phyloP scores from a whole-genome alignment of 73 alveolate genomes.

The Durusdinium trenchii region DNA sequence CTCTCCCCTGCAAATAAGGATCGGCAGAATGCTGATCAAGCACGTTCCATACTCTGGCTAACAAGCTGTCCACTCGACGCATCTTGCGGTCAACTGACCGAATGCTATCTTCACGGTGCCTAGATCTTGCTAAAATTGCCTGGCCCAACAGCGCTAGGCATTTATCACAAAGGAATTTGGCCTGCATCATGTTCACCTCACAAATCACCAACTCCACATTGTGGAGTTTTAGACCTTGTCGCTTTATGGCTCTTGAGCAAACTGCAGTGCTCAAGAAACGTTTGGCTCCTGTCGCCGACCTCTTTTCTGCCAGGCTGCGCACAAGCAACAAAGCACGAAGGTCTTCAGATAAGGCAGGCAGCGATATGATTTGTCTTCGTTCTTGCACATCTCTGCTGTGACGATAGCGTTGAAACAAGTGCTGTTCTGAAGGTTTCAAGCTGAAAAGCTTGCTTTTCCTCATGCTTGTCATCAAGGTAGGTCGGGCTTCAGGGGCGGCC shows the following conservation, averaged over 20 bases:
- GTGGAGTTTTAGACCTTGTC: background rate
- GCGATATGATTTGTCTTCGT: background rate
- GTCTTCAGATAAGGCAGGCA: conserved; percentile 14
- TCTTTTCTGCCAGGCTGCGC: background rate
- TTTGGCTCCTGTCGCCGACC: background rate
- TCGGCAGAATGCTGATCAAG: background rate
- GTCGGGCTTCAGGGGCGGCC: background rate
- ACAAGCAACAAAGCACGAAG: conserved; percentile 52
- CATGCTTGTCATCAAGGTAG: conserved; percentile 44
- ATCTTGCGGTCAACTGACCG: conserved; percentile 36
- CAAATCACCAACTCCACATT: background rate
- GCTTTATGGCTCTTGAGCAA: background rate
- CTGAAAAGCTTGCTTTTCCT: background rate
- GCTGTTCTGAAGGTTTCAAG: conserved; percentile 5
- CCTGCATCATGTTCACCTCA: conserved; percentile 31
- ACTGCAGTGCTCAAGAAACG: background rate
- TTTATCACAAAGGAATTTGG: conserved; percentile 60
- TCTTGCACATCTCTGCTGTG: background rate
- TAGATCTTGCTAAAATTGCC: background rate
- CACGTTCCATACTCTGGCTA: background rate
- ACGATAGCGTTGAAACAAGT: conserved; percentile 11
- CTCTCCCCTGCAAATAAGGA: conserved; percentile 37
- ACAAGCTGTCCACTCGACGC: background rate
- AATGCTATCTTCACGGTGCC: too few species aligned
- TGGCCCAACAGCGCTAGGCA: background rate